Base-by-base conservation (phyloP, 345 rosid genomes). In the Aquilaria malaccensis region DNA sequence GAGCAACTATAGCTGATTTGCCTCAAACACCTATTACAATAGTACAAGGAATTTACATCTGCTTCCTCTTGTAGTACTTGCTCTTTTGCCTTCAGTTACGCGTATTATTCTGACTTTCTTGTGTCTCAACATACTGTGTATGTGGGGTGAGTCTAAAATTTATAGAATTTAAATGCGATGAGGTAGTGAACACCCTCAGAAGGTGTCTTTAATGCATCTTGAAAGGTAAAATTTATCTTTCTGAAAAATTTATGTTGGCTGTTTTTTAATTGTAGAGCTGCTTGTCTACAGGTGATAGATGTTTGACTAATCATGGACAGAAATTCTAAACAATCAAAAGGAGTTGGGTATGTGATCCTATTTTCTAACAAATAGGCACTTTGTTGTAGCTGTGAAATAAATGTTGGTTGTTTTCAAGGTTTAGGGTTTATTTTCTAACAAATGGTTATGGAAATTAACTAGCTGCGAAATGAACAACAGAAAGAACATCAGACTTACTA, bases 281-380 rank as follows among this genome's bases (percentile, higher is more conserved):
- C 22, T 22, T 22, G 29, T 67, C 71, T 77, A 68, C 79, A 91
- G 98, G 98, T 91, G 64, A 86, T 95, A 78, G 98, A 91, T 67
- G 98, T 91, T 30, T 88, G 95, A 15, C 67, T 91, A 79, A 91
- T 91, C 76, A 85, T 91, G 96, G 98, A 91, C 67, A 82, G 98
- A 74, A 91, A 88, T 71, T 91, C 98, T 56, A 81, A 96, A 68
- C 72, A 95, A 59, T 91, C 98, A 49, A 91, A 85, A 74, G 96
- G 98, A 74, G 98, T 91, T 80, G 98, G 98, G 98, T 88, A 88
- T 74, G 92, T 77, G 30, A 54, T 30, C 74, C 59, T 58, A 59
- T 56, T 46, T 45, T 62, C 33, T 64, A 60, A 4, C 13, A 41
- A 31, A 59, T 13, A 49, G 55, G 70, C 60, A 62, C 60, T 71